Evolutionary conservation across 2,329 filamentous ascomycete species (phyloP), one percentile per base, ranked within the genome.

Genomic region (Macrophomina phaseolina): DNA sequence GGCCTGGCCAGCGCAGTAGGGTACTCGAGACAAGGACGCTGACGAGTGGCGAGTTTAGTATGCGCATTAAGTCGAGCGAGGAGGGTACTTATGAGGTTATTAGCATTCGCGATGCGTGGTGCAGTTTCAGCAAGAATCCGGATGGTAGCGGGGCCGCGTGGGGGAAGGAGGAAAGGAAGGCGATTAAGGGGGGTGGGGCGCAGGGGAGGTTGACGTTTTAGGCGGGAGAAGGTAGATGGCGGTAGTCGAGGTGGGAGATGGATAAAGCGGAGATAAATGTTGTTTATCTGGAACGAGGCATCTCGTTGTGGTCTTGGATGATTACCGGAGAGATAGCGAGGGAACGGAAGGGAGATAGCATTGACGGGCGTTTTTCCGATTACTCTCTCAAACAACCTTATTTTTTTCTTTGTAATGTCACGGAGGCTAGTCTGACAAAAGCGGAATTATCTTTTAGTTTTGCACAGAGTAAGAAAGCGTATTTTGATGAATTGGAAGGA

Each of bases 1-100:
- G 91, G 1, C 73, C 74, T 12, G 78, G 79, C 1, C 74, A 74
- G 71, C 91, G 93, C 78, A 91, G 73, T 52, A 75, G 89, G 73
- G 87, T 99, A 40, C 84, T 99, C 18, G 96, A 99, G 81, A 97
- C 96, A 70, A 88, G 92, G 72, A 93, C 95, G 71, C 94, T 97
- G 72, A 85, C 91, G 18, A 94, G 91, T 58, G 87, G 94, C 69
- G 92, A 96, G 73, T 87, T 92, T 77, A 89, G 83, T 74, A 94
- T 97, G 85, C 87, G 88, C 32, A 87, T 98, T 72, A 89, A 89
- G 73, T 93, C 94, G 32, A 93, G 90, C 72, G 92, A 97, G 76
- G 95, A 98, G 83, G 95, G 95, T 60, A 97, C 93, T 71, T 99
- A 99, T 76, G 95, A 99, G 81, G 94, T 99, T 18, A 92, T 98